phyloP scores from a whole-genome alignment of 2,329 filamentous ascomycete species.

The Aspergillus jensenii region DNA sequence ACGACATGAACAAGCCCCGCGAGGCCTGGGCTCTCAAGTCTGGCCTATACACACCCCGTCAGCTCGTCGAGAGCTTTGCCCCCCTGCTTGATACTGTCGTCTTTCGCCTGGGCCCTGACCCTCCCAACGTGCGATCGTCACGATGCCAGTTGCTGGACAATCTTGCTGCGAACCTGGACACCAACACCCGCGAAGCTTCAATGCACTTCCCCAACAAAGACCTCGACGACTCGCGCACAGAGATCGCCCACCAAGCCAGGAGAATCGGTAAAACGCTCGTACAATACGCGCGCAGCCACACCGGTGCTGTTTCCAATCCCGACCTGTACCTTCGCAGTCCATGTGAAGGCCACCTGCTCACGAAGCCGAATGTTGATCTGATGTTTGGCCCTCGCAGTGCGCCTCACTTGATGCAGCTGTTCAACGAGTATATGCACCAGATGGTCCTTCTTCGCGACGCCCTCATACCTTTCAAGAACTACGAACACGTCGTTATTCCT shows the following conservation, averaged over 20 bases:
- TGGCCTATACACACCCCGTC: constrained; percentile 20
- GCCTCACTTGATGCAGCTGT: constrained; percentile 24
- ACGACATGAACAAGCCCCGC: too few species aligned
- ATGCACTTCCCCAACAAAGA: constrained; percentile 8
- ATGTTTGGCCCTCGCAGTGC: constrained; percentile 22
- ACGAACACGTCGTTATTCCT: constrained; percentile 20
- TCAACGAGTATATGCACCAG: constrained; percentile 26
- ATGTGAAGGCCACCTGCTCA: constrained; percentile 23
- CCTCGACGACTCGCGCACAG: constrained; percentile 12
- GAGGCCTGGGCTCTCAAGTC: constrained; percentile 14
- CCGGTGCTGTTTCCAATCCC: neutral
- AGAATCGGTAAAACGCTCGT: constrained; percentile 18
- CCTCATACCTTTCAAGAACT: constrained; percentile 22
- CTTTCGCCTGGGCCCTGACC: constrained; percentile 13
- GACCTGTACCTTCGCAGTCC: constrained; percentile 19
- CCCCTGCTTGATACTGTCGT: constrained; percentile 21
- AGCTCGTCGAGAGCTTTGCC: constrained; percentile 21
- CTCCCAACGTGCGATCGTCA: constrained; percentile 4
- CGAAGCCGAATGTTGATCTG: constrained; percentile 16
- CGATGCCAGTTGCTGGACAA: constrained; percentile 18
- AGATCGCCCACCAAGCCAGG: constrained; percentile 18
- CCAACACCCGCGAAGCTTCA: constrained; percentile 19
- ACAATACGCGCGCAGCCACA: constrained; percentile 13
- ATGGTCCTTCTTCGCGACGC: constrained; percentile 24
- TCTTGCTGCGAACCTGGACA: constrained; percentile 19